Conservation (phyloP, 371 early-diverging fungal genomes). For the Lichtheimia corymbifera region DNA sequence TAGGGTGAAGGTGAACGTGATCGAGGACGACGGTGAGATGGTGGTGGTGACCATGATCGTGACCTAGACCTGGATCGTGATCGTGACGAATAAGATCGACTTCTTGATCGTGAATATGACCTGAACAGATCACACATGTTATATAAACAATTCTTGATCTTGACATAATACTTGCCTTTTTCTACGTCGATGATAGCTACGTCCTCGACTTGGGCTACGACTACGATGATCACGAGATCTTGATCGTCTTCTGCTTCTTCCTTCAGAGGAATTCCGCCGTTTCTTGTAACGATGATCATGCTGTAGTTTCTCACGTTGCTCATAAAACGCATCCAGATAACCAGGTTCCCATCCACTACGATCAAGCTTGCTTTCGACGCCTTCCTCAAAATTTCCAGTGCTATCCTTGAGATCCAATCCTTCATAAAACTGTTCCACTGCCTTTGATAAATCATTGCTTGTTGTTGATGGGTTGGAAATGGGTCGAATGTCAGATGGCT, state of each 20-base stretch:
- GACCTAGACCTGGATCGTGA: slow-evolving; percentile 25
- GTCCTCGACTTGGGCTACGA: slow-evolving; percentile 5
- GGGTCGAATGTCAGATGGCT: slow-evolving; percentile 35
- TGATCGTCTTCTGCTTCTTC: slow-evolving; percentile 25
- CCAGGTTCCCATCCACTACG: slow-evolving; percentile 65
- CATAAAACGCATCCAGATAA: slow-evolving; percentile 46
- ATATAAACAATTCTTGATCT: not conserved
- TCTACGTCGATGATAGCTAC: not conserved
- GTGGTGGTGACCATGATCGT: slow-evolving; percentile 40
- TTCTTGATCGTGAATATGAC: slow-evolving; percentile 15
- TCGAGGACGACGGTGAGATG: slow-evolving; percentile 18
- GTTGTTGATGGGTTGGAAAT: slow-evolving; percentile 28
- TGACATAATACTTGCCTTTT: slow-evolving; percentile 2
- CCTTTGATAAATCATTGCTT: slow-evolving; percentile 27
- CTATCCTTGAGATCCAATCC: slow-evolving; percentile 34
- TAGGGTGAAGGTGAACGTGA: slow-evolving; percentile 8
- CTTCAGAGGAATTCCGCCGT: slow-evolving; percentile 14
- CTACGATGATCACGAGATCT: slow-evolving; percentile 13
- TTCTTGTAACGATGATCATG: slow-evolving; percentile 15
- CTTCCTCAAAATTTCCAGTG: slow-evolving; percentile 26
- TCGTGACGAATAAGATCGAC: slow-evolving; percentile 16
- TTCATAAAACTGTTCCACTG: slow-evolving; percentile 49
- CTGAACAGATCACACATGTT: not conserved
- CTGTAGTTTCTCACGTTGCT: slow-evolving; percentile 14
- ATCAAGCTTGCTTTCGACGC: slow-evolving; percentile 27